Evolutionary conservation across 164 flowering plant species (phyloP), one percentile per base, ranked within the genome.

Genomic region (Liriodendron chinense): DNA sequence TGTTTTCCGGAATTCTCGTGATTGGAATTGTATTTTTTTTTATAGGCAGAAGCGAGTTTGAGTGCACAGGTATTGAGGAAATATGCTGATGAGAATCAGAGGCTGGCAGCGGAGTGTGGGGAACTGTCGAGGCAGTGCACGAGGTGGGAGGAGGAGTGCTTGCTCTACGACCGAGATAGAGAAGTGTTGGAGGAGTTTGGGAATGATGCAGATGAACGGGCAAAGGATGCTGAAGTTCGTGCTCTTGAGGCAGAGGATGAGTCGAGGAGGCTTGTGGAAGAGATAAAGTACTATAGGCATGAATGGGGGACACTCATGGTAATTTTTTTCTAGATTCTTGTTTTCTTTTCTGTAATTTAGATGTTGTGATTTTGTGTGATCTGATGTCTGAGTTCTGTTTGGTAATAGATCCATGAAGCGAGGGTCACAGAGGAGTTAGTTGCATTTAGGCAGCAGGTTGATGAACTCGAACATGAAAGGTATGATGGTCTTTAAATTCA

Each of bases 101-200:
- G 77, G 74, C 76, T 96, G 84, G 91, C 91, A 1, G 28, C 63
- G 14, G 96, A 92, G 83, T 91, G 93, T 62, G 65, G 75, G 22
- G 85, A 81, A 65, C 80, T 92, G 53, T 72, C 87, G 85, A 77
- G 23, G 24, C 86, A 90, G 78, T 86, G 94, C 71, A 74, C 78
- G 1, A 91, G 78, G 76, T 91, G 84, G 96, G 92, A 92, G 83
- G 84, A 72, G 69, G 97, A 94, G 82, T 90, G 94, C 71, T 78
- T 91, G 1, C 82, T 96, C 20, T 96, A 91, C 71, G 92, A 94
- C 28, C 90, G 73, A 9, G 99, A 96, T 67, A 81, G 98, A n/a
- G 98, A 94, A 68, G 93, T 87, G 0, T 80, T 94, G 81, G 91
- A 94, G 98, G 98, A 96, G 28, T 96, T 92, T 78, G 95, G 94